phyloP scores from a whole-genome alignment of 768 basidiomycete genomes.

The Boletus sp. region DNA sequence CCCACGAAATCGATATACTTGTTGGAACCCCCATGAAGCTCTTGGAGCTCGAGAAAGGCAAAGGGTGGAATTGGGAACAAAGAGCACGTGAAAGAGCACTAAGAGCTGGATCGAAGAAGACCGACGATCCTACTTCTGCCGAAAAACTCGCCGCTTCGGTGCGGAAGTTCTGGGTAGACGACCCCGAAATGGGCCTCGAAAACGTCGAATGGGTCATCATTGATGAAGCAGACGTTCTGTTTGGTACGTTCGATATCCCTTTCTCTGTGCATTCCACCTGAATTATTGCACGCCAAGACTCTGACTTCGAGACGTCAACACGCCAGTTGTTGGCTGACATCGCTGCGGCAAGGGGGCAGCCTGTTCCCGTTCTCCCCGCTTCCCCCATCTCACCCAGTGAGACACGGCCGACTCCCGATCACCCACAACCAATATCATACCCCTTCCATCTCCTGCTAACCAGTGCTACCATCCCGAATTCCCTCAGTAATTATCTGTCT shows the following conservation, averaged over 20 bases:
- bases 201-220: slow-evolving; percentile 86
- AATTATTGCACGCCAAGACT: slow-evolving; percentile 44
- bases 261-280: background rate
- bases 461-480: slow-evolving; percentile 82
- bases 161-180: slow-evolving; percentile 41
- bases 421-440: slow-evolving; percentile 37
- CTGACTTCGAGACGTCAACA: slow-evolving; percentile 79
- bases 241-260: slow-evolving; percentile 49
- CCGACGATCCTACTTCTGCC: slow-evolving; percentile 22
- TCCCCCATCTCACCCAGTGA: slow-evolving; percentile 18
- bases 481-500: slow-evolving; percentile 64
- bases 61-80: slow-evolving; percentile 49
- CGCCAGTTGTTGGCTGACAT: slow-evolving; percentile 68
- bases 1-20: slow-evolving; percentile 47
- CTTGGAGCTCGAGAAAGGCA: slow-evolving; percentile 55
- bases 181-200: slow-evolving; percentile 59
- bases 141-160: slow-evolving; percentile 14
- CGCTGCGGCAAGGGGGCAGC: slow-evolving; percentile 50
- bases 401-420: slow-evolving; percentile 3
- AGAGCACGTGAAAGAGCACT: slow-evolving; percentile 24
- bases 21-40: slow-evolving; percentile 65
- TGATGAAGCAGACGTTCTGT: slow-evolving; percentile 88
- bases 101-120: slow-evolving; percentile 24
- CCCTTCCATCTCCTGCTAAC: slow-evolving; percentile 82
- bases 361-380: slow-evolving; percentile 15